Evolutionary conservation across 2,329 filamentous ascomycete species (phyloP), one percentile per base, ranked within the genome.

Genomic region (Thermoascus crustaceus): DNA sequence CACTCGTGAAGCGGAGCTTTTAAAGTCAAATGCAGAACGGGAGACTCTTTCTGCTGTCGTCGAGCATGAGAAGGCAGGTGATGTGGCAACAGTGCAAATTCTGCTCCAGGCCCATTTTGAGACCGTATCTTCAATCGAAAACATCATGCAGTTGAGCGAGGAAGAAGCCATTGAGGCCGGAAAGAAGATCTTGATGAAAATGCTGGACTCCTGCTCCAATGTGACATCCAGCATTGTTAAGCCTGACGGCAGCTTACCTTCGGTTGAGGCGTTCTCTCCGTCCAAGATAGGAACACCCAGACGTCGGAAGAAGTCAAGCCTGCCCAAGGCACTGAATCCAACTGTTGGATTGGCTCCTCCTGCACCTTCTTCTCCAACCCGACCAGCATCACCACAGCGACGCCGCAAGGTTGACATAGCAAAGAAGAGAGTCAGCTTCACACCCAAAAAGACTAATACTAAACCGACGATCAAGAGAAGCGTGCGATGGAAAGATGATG

Each of bases 401-500:
- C 77, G 87, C 49, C 79, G 85, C 45, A 91, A 84, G 66, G 52
- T 60, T 36, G 66, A 64, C 31, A 58, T 61, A 6, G 77, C 61
- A 51, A 80, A 70, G 58, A 94, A 93, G 62, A 77, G 78, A 8
- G 71, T 94, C 32, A 75, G 77, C 19, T 93, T 93, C 53, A 87
- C 86, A 1, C 86, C 87, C 0, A 80, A 80, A 42, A 94, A 85
- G 62, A 17, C 46, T 4, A 51, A 53, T 17, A 32, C 43, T 7
- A 79, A 84, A 63, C 81, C 80, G 59, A 72, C 75, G 7, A n/a
- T n/a, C n/a, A 86, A 86, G 61, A 76, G 88, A 41, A 80, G 74
- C 30, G 89, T 98, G 4, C 77, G 89, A 45, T 98, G 91, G 91
- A 80, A 85, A 39, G 87, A 94, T 51, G 91, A 96, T 50, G 85